phyloP scores from a whole-genome alignment of 805 yeast species.

The Yarrowia divulgata region DNA sequence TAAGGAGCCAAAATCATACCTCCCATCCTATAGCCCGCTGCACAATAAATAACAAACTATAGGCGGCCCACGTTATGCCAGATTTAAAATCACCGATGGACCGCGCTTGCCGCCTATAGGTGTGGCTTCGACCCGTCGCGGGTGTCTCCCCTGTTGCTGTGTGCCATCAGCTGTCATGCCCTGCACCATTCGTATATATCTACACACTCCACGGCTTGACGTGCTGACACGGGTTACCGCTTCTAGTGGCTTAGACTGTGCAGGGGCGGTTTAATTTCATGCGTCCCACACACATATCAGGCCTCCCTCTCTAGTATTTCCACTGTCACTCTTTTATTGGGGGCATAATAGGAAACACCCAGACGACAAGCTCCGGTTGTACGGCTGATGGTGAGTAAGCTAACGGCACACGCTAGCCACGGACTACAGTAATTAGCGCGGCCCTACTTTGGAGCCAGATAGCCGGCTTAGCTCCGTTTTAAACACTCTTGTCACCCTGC shows the following conservation, averaged over 20 bases:
- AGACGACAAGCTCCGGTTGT: constrained; percentile 22
- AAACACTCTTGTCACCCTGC: constrained; percentile 6
- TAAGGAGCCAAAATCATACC: constrained; percentile 29
- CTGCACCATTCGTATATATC: too few relatives aligned
- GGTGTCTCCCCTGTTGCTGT: too few relatives aligned
- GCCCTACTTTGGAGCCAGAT: constrained; percentile 23
- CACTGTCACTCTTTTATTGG: constrained; percentile 1
- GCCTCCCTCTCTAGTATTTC: background rate
- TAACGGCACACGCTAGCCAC: constrained; percentile 8
- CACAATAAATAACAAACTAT: constrained; percentile 2
- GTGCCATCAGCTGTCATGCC: too few relatives aligned
- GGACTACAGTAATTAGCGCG: background rate
- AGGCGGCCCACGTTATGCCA: constrained; percentile 17
- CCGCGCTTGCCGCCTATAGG: background rate
- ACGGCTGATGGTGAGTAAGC: constrained; percentile 36
- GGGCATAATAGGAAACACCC: background rate
- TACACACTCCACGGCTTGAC: background rate
- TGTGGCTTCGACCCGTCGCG: background rate
- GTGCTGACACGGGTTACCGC: constrained; percentile 17
- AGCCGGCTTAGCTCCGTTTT: constrained; percentile 12
- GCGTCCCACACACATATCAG: constrained; percentile 7
- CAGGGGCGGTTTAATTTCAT: constrained; percentile 33
- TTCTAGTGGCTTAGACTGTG: constrained; percentile 29
- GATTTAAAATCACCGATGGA: constrained; percentile 3
- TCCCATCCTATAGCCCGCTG: constrained; percentile 3